These are phyloP conservation scores for Cordyceps cateniannulata DNA, from an alignment of 2,329 filamentous ascomycete genomes.

Conservation along the genomic window DNA sequence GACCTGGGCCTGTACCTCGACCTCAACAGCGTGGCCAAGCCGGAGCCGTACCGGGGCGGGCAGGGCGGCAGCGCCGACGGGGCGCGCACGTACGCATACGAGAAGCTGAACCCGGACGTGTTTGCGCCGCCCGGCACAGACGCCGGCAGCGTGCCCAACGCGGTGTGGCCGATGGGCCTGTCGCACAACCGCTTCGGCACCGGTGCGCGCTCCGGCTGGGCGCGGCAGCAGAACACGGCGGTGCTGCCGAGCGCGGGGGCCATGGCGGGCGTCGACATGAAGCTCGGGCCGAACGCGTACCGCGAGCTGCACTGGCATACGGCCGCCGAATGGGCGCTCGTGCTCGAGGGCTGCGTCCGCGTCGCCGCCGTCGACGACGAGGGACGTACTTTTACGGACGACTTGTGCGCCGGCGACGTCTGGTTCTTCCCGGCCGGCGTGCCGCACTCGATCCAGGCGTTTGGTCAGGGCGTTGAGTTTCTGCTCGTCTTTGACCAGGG, in stretches of 20 bases:
- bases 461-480: slow-evolving; percentile 51
- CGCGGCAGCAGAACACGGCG: slow-evolving; percentile 44
- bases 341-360: slow-evolving; percentile 47
- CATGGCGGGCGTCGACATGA: slow-evolving; percentile 56
- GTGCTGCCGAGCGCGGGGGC: slow-evolving; percentile 42
- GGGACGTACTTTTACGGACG: slow-evolving; percentile 40
- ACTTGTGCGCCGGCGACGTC: slow-evolving; percentile 43
- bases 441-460: slow-evolving; percentile 47
- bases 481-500: slow-evolving; percentile 55
- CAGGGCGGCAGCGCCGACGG: slow-evolving; percentile 46
- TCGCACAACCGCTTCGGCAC: slow-evolving; percentile 41
- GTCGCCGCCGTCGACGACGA: slow-evolving; percentile 46
- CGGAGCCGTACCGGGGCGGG: slow-evolving; percentile 49
- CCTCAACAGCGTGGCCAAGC: slow-evolving; percentile 43
- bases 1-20: slow-evolving; percentile 42
- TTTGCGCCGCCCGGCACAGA: slow-evolving; percentile 50
- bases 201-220: slow-evolving; percentile 42
- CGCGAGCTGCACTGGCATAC: slow-evolving; percentile 60
- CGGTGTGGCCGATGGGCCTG: slow-evolving; percentile 49
- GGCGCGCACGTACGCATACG: slow-evolving; percentile 42
- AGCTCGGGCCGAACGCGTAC: slow-evolving; percentile 49
- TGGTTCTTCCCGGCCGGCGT: slow-evolving; percentile 48
- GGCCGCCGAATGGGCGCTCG: slow-evolving; percentile 44
- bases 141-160: slow-evolving; percentile 37
- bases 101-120: slow-evolving; percentile 48